Conservation (phyloP, 495 filamentous ascomycete species). For the Acidiella bohemica region DNA sequence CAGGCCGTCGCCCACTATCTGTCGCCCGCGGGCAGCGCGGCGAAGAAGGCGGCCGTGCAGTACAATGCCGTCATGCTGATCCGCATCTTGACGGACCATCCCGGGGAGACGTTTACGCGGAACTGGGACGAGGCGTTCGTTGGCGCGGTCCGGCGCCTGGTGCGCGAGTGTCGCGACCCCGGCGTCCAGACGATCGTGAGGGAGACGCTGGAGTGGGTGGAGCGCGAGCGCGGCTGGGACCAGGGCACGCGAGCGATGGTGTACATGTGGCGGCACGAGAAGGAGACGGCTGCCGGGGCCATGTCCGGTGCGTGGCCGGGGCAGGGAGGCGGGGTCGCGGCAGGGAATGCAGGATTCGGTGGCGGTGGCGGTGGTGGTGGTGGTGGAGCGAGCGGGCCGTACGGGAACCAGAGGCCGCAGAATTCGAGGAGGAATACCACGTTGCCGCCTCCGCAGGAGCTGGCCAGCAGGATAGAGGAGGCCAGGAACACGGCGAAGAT, state of each 20-base stretch:
- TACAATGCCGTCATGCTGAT: constrained; percentile 96
- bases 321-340: not conserved
- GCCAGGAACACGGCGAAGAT: constrained; percentile 80
- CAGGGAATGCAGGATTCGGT: constrained; percentile 26
- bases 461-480: constrained; percentile 75
- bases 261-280: constrained; percentile 86
- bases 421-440: constrained; percentile 19
- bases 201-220: constrained; percentile 69
- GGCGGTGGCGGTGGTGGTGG: not conserved
- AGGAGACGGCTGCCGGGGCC: constrained; percentile 27
- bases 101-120: constrained; percentile 72
- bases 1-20: constrained; percentile 69
- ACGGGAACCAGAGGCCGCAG: not conserved
- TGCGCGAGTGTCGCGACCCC: constrained; percentile 56
- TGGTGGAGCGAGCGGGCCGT: not conserved
- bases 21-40: constrained; percentile 46
- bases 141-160: constrained; percentile 56
- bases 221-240: constrained; percentile 53
- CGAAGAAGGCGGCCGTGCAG: constrained; percentile 59
- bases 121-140: constrained; percentile 76
- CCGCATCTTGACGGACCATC: constrained; percentile 85
- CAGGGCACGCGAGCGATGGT: constrained; percentile 52
- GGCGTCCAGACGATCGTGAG: constrained; percentile 71
- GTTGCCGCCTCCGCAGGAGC: constrained; percentile 66
- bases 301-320: constrained; percentile 2